Evolutionary conservation across 495 filamentous ascomycete genomes (phyloP), one percentile per base, ranked within the genome.

Genomic region (Barbatosphaeria neglecta): DNA sequence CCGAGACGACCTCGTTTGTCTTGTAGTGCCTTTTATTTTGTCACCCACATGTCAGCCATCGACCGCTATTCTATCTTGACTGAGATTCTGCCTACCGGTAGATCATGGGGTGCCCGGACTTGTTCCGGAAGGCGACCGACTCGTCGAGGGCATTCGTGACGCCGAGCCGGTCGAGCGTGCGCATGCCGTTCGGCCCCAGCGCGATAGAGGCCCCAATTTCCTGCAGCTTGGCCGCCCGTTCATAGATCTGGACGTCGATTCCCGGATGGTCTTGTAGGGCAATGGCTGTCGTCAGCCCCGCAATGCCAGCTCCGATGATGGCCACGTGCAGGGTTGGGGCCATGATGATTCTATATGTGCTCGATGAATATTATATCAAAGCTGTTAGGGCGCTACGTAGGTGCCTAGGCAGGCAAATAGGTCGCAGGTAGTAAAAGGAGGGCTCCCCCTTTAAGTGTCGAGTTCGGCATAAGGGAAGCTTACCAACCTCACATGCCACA

Each of bases 141-240:
- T 69, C 67, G 1, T 53, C 54, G 17, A 73, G 57, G 1, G 61
- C 64, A 43, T 66, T 63, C 16, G 60, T 19, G 2, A 72, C 63
- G 5, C 69, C 70, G 11, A 72, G 61, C 39, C 59, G 66, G 31
- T 74, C 63, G 33, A 75, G 52, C 3, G 72, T 70, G 37, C 70
- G 61, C 58, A 76, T 63, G 13, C 70, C 72, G 64, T 74, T 74
- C 17, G 69, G 69, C 38, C 71, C 69, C 7, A 76, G 57, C 7
- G 72, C 69, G 47, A 74, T 73, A 22, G 67, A 70, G 0, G 68
- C 72, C 8, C 69, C 69, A 33, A 75, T 73, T 43, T 75, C 70
- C 25, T 52, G 49, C 6, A 73, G 60, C 49, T 71, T 61, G 0
- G 59, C 44, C 7, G 72, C 65, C 48, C 67, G 64, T 37, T 74